phyloP scores from a whole-genome alignment of 305 asterid genomes.

The Solanum hybrid region DNA sequence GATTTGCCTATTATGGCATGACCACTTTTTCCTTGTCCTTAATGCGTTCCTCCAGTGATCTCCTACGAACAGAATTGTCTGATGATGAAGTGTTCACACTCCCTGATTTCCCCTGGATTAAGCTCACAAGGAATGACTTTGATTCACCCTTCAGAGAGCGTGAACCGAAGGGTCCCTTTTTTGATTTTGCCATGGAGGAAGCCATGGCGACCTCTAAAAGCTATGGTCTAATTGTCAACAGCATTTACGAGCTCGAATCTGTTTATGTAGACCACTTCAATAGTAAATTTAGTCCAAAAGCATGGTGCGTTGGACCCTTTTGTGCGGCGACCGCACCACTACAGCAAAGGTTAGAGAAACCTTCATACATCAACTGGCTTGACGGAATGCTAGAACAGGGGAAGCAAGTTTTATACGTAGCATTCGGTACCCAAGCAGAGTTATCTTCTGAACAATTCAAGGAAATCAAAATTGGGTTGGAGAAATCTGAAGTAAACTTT shows the following conservation, averaged over 20 bases:
- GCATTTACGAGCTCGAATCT: slow-evolving; percentile 42
- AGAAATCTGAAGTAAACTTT: slow-evolving; percentile 32
- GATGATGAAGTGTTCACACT: slow-evolving; percentile 35
- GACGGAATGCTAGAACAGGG: slow-evolving; percentile 27
- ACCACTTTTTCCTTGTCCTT: slow-evolving; percentile 20
- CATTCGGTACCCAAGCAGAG: slow-evolving; percentile 34
- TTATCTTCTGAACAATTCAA: slow-evolving; percentile 18
- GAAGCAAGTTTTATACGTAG: slow-evolving; percentile 35
- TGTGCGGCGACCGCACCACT: slow-evolving; percentile 19
- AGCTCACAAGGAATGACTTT: slow-evolving; percentile 11
- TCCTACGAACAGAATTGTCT: slow-evolving; percentile 23
- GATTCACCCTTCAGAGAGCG: slow-evolving; percentile 12
- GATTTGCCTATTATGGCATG: slow-evolving; percentile 46
- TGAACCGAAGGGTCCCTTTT: slow-evolving; percentile 28
- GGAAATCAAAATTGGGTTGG: slow-evolving; percentile 46
- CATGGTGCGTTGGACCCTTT: slow-evolving; percentile 53
- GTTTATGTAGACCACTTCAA: slow-evolving; percentile 19
- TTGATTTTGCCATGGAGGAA: slow-evolving; percentile 24
- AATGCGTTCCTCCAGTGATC: background rate
- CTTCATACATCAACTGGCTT: slow-evolving; percentile 45
- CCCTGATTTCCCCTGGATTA: background rate
- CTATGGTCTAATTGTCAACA: slow-evolving; percentile 41
- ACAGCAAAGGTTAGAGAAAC: background rate
- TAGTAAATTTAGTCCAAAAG: background rate
- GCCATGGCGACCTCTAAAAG: slow-evolving; percentile 10